phyloP scores from a whole-genome alignment of 805 yeast species.

The Pichia eremophila region DNA sequence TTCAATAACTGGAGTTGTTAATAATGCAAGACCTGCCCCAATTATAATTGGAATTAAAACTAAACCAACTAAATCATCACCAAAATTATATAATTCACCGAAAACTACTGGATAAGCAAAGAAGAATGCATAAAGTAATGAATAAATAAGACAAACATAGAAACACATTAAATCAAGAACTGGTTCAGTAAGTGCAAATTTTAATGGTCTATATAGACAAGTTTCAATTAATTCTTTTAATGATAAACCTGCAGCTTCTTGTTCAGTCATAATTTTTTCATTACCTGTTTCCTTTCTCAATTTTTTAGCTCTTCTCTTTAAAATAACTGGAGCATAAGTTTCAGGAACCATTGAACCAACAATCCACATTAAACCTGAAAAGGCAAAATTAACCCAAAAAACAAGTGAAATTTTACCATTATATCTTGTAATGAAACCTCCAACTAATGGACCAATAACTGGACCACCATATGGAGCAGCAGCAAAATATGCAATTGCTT shows the following conservation, averaged over 20 bases:
- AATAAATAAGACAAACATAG: constrained; percentile 81
- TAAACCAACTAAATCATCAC: constrained; percentile 72
- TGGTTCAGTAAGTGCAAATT: constrained; percentile 71
- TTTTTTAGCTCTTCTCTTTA: constrained; percentile 54
- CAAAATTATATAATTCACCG: constrained; percentile 62
- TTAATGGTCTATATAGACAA: constrained; percentile 72
- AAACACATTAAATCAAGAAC: constrained; percentile 75
- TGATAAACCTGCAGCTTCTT: constrained; percentile 72
- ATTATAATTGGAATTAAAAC: constrained; percentile 87
- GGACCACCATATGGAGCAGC: constrained; percentile 94
- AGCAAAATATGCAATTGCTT: constrained; percentile 84
- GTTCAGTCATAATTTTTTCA: constrained; percentile 80
- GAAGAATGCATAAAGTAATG: constrained; percentile 87
- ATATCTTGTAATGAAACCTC: constrained; percentile 73
- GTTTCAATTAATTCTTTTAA: constrained; percentile 60
- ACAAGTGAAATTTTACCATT: constrained; percentile 61
- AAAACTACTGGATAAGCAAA: constrained; percentile 92
- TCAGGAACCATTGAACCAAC: constrained; percentile 65
- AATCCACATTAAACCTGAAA: constrained; percentile 80
- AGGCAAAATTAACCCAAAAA: constrained; percentile 89
- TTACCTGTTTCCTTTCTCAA: constrained; percentile 76
- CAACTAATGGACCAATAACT: constrained; percentile 78
- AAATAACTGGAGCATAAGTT: constrained; percentile 78
- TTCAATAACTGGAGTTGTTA: constrained; percentile 71
- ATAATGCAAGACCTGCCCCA: constrained; percentile 69